phyloP scores from a whole-genome alignment of 306 rosid species.

The Malus asiatica region DNA sequence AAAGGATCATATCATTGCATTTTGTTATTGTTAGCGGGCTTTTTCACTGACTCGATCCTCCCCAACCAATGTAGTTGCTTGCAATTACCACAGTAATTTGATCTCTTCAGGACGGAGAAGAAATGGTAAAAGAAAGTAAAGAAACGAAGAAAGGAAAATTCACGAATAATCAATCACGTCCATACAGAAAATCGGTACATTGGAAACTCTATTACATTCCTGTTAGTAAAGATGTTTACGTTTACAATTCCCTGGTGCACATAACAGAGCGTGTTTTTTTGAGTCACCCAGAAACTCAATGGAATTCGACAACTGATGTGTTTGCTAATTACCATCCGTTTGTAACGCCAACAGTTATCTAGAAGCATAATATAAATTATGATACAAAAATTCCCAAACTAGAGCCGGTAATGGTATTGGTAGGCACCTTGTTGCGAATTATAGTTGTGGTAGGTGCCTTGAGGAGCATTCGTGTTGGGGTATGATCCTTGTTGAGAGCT shows the following conservation, averaged over 20 bases:
- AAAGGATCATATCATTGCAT: background rate
- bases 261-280: background rate
- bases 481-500: conserved; percentile 21
- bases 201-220: background rate
- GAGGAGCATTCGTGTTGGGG: conserved; percentile 8
- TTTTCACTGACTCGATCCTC: background rate
- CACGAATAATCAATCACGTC: background rate
- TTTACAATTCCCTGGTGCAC: background rate
- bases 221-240: background rate
- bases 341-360: background rate
- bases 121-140: background rate
- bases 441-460: conserved; percentile 11
- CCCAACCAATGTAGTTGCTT: background rate
- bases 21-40: too few species aligned
- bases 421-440: conserved; percentile 9
- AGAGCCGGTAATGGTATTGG: conserved; percentile 16
- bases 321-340: background rate
- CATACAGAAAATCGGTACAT: background rate
- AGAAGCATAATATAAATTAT: background rate
- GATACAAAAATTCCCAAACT: background rate
- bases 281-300: background rate
- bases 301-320: background rate
- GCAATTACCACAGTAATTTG: background rate
- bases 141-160: background rate
- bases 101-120: background rate